These are phyloP conservation scores for Bipolaris cookei DNA, from an alignment of 2,329 filamentous ascomycete genomes.

Conservation along the genomic window DNA sequence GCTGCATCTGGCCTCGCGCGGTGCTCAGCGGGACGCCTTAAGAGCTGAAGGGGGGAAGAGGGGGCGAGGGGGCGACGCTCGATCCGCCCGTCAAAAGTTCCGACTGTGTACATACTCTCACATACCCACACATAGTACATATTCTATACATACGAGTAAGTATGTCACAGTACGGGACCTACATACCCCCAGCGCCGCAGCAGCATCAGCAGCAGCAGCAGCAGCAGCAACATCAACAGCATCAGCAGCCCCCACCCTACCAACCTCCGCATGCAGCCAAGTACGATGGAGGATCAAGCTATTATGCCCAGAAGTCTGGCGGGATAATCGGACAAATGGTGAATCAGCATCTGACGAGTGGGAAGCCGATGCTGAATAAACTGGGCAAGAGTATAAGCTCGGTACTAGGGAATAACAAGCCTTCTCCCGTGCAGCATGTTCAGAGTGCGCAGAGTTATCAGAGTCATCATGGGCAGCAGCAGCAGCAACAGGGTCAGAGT, in stretches of 20 bases:
- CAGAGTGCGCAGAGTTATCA: conserved; percentile 42
- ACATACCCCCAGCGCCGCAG: background rate
- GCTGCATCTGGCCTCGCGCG: conserved; percentile 6
- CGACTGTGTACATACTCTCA: too few species aligned
- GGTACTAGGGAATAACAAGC: conserved; percentile 32
- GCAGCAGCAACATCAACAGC: conserved; percentile 24
- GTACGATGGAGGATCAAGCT: conserved; percentile 15
- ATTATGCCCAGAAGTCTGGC: conserved; percentile 28
- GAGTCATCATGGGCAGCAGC: conserved; percentile 31
- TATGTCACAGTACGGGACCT: conserved; percentile 44
- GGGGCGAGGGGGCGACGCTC: too few species aligned
- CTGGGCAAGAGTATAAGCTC: conserved; percentile 47
- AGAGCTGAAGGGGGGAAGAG: background rate
- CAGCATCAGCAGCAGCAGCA: conserved; percentile 27
- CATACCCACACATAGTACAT: too few species aligned
- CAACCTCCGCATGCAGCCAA: conserved; percentile 18
- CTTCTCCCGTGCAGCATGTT: conserved; percentile 32
- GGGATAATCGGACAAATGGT: conserved; percentile 41
- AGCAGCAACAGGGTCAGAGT: conserved; percentile 1
- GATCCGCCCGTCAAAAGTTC: too few species aligned
- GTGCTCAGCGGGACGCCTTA: conserved; percentile 2
- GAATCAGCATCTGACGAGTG: conserved; percentile 38
- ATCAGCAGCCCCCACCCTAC: conserved; percentile 25
- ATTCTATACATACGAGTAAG: too few species aligned
- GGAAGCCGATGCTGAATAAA: conserved; percentile 48